Percentiles rank a stretch among this genome's conserved stretches.
Conservation (phyloP, 1,284 basidiomycete species). For the Sphagnurus paluster region DNA sequence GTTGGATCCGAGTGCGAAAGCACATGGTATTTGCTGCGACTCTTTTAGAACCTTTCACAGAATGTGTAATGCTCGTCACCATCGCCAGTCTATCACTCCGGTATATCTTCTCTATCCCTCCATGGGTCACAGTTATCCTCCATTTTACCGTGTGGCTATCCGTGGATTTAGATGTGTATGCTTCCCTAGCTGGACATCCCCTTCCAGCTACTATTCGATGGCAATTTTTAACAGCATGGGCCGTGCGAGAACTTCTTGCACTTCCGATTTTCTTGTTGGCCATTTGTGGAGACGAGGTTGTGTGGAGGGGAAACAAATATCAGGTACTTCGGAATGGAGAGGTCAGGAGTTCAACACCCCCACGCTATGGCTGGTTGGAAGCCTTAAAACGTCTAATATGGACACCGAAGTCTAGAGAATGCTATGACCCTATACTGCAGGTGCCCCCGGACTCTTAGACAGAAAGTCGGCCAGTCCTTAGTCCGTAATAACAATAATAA, state of each 20-base stretch:
- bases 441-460: neutral
- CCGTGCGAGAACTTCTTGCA: constrained; percentile 73
- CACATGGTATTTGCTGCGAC: constrained; percentile 87
- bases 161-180: constrained; percentile 74
- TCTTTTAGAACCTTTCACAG: constrained; percentile 86
- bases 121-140: constrained; percentile 53
- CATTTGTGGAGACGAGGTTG: constrained; percentile 76
- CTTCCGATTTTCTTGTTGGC: constrained; percentile 86
- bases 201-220: constrained; percentile 48
- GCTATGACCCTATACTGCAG: constrained; percentile 26
- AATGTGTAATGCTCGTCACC: constrained; percentile 71
- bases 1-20: constrained; percentile 95
- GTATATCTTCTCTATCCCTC: constrained; percentile 53
- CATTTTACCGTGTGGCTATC: constrained; percentile 62
- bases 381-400: constrained; percentile 19
- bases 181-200: constrained; percentile 71
- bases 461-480: no score
- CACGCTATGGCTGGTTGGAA: constrained; percentile 7
- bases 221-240: constrained; percentile 78
- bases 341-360: constrained; percentile 34
- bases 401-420: neutral
- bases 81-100: constrained; percentile 60
- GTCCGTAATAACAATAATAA: no score
- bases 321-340: constrained; percentile 66
- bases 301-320: constrained; percentile 80